These are phyloP conservation scores for Baudoinia panamericana DNA, from an alignment of 495 filamentous ascomycete species.

Conservation along the genomic window DNA sequence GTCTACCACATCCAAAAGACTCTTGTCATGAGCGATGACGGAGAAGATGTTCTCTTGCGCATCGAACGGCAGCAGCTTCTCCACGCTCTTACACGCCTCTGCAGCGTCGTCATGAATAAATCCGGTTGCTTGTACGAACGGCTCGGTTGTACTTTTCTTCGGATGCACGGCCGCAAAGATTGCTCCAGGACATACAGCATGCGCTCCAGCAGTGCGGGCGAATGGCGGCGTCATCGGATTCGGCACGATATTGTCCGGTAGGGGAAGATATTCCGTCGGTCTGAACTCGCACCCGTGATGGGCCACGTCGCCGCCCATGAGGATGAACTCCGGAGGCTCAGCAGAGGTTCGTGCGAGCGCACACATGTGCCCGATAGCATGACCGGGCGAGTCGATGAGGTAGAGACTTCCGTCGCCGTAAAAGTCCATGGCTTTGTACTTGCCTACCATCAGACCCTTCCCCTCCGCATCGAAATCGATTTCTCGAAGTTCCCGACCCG, in stretches of 20 bases:
- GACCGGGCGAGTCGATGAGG: slow-evolving; percentile 44
- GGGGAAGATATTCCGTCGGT: slow-evolving; percentile 36
- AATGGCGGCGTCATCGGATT: slow-evolving; percentile 23
- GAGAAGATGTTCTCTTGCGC: slow-evolving; percentile 40
- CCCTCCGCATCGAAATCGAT: slow-evolving; percentile 21
- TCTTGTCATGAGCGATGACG: slow-evolving; percentile 41
- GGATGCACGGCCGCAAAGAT: slow-evolving; percentile 31
- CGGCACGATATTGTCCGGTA: slow-evolving; percentile 35
- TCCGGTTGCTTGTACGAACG: slow-evolving; percentile 27
- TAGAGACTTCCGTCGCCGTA: slow-evolving; percentile 49
- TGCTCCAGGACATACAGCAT: slow-evolving; percentile 30
- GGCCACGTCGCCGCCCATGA: slow-evolving; percentile 41
- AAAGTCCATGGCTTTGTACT: slow-evolving; percentile 28
- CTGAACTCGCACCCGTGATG: slow-evolving; percentile 43
- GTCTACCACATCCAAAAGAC: slow-evolving; percentile 35
- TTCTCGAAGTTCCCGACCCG: slow-evolving; percentile 23
- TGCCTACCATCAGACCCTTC: slow-evolving; percentile 21
- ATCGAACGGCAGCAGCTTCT: slow-evolving; percentile 29
- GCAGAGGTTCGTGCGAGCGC: slow-evolving; percentile 41
- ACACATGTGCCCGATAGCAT: slow-evolving; percentile 44
- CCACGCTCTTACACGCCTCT: slow-evolving; percentile 1
- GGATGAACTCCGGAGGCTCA: slow-evolving; percentile 37
- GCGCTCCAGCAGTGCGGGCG: neutral
- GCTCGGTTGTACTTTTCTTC: slow-evolving; percentile 15
- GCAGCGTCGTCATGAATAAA: slow-evolving; percentile 9